Base-by-base conservation (phyloP, 768 basidiomycete species). In the Panus rudis region DNA sequence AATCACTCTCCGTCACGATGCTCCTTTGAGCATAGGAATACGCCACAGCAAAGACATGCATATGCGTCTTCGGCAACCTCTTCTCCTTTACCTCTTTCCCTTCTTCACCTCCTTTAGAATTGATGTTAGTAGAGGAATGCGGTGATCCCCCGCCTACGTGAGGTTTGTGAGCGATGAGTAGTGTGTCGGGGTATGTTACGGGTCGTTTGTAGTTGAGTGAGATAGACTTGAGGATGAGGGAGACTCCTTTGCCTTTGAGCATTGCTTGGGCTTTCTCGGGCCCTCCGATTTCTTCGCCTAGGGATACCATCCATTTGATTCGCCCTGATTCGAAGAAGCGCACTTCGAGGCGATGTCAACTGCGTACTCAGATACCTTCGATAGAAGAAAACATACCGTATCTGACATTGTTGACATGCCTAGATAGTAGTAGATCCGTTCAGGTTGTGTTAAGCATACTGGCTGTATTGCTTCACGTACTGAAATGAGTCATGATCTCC, bases 401-500 rank as follows among this genome's bases (percentile, higher is more conserved):
- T 45, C 75, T 77, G 13, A 77, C 81, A 49, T 88, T 88, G 51
- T 87, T 87, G 19, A 87, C 84, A 52, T 88, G 85, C 56, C 85
- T 88, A 40, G 46, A 21, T 11, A 43, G 32, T 21, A 39, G 24
- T 13, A 35, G 23, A 32, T 22, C 46, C 17, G 12, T 44, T 39
- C 43, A 21, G 38, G 10, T 30, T 10, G 28, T n/a, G n/a, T 30
- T 21, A 21, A 13, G 14, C 20, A 26, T 14, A 22, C 31, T 11
- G 22, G 16, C 20, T 16, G 28, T 14, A 30, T 25, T 35, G 25
- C 23, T 14, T 14, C 17, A 69, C 82, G 32, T 57, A 85, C 86
- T 80, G 79, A 55, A 87, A 85, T 1, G 85, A 66, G 52, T 89
- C 86, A 23, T 82, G 79, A 49, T 88, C 81, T 39, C 86, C 86